Evolutionary conservation across 345 rosid genomes (phyloP), one percentile per base, ranked within the genome.

Genomic region (Isatis tinctoria): DNA sequence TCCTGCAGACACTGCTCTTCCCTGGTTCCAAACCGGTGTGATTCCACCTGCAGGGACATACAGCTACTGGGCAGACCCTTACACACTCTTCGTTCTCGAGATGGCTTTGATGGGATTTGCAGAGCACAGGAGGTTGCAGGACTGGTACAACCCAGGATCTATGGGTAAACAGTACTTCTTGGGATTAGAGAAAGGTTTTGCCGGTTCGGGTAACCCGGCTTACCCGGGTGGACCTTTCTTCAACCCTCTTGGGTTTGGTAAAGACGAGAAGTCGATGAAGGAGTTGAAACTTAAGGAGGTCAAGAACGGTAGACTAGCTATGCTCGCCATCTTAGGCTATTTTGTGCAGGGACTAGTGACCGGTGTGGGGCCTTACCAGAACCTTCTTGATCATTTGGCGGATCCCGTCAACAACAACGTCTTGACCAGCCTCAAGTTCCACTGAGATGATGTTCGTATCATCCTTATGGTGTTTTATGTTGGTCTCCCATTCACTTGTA

Each of bases 51-150:
- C 99, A 0, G 97, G 99, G 5, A 92, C 93, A 58, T 95, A 92
- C 86, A 73, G 6, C 82, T 95, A 95, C 83, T 95, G 99, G 99
- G 99, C 99, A 32, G 97, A 95, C 77, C 75, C 82, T 26, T 95
- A 86, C 86, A 95, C 97, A 0, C 83, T 95, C 22, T 91, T 95
- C 17, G 97, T 95, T 9, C n/a, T 95, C 0, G 99, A 95, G 71
- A 78, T 95, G 99, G 99, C 97, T 9, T 81, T 92, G 22, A 84
- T 95, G 97, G 99, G 99, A 5, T 95, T 95, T 18, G 97, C 99
- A 0, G 99, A 95, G 84, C 99, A 95, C 92, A 51, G 97, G 65
- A 88, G 99, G 70, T 80, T 90, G 77, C 99, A 91, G 27, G 99
- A 95, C 90, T 95, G 93, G 96, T 44, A 47, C 60, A 95, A 88